Evolutionary conservation across 306 rosid genomes (phyloP).

Genomic region (Cucurbita moschata): DNA sequence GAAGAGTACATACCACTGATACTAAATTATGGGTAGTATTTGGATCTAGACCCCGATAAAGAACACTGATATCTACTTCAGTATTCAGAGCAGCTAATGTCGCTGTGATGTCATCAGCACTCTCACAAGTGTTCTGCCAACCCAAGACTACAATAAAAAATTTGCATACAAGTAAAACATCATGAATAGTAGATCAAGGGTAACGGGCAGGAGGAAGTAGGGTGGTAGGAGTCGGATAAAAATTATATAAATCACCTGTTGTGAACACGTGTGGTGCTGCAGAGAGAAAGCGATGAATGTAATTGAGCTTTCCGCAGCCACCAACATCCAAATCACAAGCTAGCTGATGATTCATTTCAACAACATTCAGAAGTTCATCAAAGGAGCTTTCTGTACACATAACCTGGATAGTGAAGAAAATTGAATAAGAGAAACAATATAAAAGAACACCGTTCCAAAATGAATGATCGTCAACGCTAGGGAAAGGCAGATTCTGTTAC

Average conservation of each 20-base stretch:
- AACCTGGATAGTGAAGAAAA: constrained; percentile 31
- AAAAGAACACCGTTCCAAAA: constrained; percentile 10
- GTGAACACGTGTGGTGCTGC: constrained; percentile 81
- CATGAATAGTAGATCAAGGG: background rate
- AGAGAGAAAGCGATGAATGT: constrained; percentile 80
- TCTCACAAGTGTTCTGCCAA: constrained; percentile 90
- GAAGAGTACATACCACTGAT: constrained; percentile 65
- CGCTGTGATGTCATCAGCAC: constrained; percentile 56
- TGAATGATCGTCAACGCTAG: constrained; percentile 1
- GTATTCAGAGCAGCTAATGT: constrained; percentile 70
- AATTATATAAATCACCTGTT: constrained; percentile 39
- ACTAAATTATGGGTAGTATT: constrained; percentile 61
- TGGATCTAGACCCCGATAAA: constrained; percentile 77
- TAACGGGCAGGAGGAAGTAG: background rate
- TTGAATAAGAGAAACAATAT: constrained; percentile 12
- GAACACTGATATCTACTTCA: constrained; percentile 60
- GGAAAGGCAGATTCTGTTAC: constrained; percentile 24
- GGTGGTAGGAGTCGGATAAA: background rate
- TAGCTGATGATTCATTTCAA: constrained; percentile 83
- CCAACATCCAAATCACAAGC: constrained; percentile 72
- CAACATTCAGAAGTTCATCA: constrained; percentile 65
- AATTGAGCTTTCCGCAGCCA: constrained; percentile 85
- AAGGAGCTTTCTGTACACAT: constrained; percentile 56
- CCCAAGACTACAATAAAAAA: constrained; percentile 63
- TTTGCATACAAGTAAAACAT: background rate